These are phyloP conservation scores for Tieghemostelium lacteum DNA, from an alignment of 78 protist genomes.

Conservation along the genomic window DNA sequence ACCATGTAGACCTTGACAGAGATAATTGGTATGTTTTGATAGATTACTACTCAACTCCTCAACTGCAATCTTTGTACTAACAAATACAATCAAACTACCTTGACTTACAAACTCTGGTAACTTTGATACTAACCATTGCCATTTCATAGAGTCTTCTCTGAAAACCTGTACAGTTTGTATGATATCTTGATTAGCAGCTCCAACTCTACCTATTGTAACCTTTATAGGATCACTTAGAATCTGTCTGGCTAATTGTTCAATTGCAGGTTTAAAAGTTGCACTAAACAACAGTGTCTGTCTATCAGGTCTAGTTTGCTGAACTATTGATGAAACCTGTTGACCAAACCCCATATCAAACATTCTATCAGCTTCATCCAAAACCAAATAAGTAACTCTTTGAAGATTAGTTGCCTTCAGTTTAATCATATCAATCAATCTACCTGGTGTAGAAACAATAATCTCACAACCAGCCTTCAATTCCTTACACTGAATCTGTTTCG, in stretches of 20 bases:
- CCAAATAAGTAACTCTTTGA: slow-evolving; percentile 87
- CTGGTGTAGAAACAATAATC: slow-evolving; percentile 82
- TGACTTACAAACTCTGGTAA: slow-evolving; percentile 24
- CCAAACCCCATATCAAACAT: slow-evolving; percentile 96
- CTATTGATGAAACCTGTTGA: slow-evolving; percentile 84
- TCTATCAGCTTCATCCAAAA: slow-evolving; percentile 94
- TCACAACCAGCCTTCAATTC: slow-evolving; percentile 82
- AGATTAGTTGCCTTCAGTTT: slow-evolving; percentile 91
- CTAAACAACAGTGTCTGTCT: slow-evolving; percentile 90
- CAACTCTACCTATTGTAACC: slow-evolving; percentile 82
- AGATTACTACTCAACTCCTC: slow-evolving; percentile 35
- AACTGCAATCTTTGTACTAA: slow-evolving; percentile 17
- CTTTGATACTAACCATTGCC: slow-evolving; percentile 76
- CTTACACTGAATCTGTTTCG: slow-evolving; percentile 81
- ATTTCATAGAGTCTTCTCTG: slow-evolving; percentile 38
- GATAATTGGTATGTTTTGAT: slow-evolving; percentile 13
- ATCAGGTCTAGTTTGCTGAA: slow-evolving; percentile 86
- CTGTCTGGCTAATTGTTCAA: slow-evolving; percentile 86
- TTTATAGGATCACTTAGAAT: slow-evolving; percentile 75
- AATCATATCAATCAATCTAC: slow-evolving; percentile 97
- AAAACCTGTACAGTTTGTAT: slow-evolving; percentile 77
- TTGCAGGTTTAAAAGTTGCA: slow-evolving; percentile 88
- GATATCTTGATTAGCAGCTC: slow-evolving; percentile 87
- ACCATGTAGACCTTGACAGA: slow-evolving; percentile 86
- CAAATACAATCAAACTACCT: slow-evolving; percentile 86